Evolutionary conservation across 441 rosid species (phyloP).

Genomic region (Erodium texanum): DNA sequence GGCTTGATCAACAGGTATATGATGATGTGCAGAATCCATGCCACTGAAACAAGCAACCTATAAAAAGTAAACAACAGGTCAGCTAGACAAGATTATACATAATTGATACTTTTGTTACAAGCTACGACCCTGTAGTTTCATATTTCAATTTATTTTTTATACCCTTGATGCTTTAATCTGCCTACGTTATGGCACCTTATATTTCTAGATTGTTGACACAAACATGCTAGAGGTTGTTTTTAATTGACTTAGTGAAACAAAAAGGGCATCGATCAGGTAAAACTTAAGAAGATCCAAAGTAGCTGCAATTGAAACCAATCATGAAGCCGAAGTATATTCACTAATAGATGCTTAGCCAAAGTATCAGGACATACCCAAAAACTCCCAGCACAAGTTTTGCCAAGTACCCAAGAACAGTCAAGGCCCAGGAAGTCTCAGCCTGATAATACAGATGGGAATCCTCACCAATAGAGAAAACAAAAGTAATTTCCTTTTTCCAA

Average conservation of each 20-base stretch:
- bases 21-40: conserved; percentile 92
- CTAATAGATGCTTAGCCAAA: neutral
- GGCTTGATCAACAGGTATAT: conserved; percentile 79
- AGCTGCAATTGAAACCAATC: neutral
- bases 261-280: neutral
- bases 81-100: neutral
- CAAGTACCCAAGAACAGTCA: conserved; percentile 92
- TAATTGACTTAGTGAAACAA: too few species aligned
- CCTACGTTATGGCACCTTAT: too few species aligned
- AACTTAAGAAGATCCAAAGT: neutral
- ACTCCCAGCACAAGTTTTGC: conserved; percentile 84
- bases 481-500: neutral
- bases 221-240: too few species aligned
- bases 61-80: neutral
- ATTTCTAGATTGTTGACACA: too few species aligned
- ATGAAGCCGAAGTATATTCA: neutral
- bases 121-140: too few species aligned
- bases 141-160: too few species aligned
- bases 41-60: conserved; percentile 90
- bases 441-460: conserved; percentile 27
- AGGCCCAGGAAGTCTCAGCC: conserved; percentile 98
- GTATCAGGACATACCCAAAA: conserved; percentile 56
- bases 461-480: neutral
- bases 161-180: too few species aligned
- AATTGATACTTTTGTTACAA: too few species aligned